Evolutionary conservation across 1,284 basidiomycete species (phyloP).

Genomic region (Apiotrichum domesticum): DNA sequence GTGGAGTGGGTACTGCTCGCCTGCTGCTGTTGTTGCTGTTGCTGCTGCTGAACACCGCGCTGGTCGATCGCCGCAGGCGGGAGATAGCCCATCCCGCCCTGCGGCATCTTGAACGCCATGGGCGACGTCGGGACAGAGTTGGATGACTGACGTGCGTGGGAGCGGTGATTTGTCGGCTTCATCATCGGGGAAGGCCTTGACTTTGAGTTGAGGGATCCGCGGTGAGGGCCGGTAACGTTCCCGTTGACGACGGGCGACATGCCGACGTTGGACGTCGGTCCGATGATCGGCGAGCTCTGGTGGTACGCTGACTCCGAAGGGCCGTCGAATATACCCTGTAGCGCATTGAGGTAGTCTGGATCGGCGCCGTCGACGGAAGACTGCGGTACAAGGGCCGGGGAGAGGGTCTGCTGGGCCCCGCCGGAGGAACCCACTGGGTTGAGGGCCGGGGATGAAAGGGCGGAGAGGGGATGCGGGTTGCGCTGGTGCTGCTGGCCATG

Average conservation of each 20-base stretch:
- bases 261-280: conserved; percentile 5
- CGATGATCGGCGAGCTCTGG: conserved; percentile 9
- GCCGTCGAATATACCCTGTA: conserved; percentile 32
- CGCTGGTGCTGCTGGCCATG: conserved; percentile 18
- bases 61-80: conserved; percentile 40
- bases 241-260: conserved; percentile 9
- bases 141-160: conserved; percentile 17
- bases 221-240: conserved; percentile 34
- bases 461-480: conserved; percentile 36
- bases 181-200: conserved; percentile 46
- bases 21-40: conserved; percentile 10
- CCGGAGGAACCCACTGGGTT: conserved; percentile 41
- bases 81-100: conserved; percentile 24
- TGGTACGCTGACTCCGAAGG: conserved; percentile 4
- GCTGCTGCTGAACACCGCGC: conserved; percentile 21
- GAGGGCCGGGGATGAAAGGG: conserved; percentile 36
- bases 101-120: conserved; percentile 19
- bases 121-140: conserved; percentile 28
- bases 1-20: conserved; percentile 46
- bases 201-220: conserved; percentile 32
- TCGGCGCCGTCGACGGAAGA: conserved; percentile 29
- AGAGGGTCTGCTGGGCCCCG: conserved; percentile 43
- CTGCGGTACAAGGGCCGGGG: conserved; percentile 40
- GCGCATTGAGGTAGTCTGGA: conserved; percentile 36
- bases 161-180: conserved; percentile 40